A percentile compares a stretch with the other conserved stretches of the same genome.
Conservation (phyloP, 495 filamentous ascomycete genomes). For the Annulohypoxylon nitens region DNA sequence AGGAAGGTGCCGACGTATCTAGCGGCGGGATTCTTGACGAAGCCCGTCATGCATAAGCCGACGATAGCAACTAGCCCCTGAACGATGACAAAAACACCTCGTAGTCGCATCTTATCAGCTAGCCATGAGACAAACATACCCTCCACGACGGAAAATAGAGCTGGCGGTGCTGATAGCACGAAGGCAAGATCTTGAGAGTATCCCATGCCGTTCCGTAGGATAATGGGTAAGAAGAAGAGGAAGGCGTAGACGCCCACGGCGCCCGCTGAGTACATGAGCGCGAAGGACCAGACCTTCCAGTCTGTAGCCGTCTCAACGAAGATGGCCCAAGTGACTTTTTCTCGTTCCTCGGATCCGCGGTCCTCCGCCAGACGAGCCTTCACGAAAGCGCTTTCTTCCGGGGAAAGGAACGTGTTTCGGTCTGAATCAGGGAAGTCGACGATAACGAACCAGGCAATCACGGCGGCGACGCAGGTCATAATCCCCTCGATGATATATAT, state of each 20-base stretch:
- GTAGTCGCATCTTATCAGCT: slow-evolving; percentile 67
- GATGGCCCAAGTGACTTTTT: slow-evolving; percentile 53
- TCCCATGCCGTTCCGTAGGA: slow-evolving; percentile 63
- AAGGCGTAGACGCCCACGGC: slow-evolving; percentile 64
- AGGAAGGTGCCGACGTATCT: slow-evolving; percentile 73
- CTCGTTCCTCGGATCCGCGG: slow-evolving; percentile 61
- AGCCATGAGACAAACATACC: slow-evolving; percentile 60
- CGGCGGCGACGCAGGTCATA: slow-evolving; percentile 55
- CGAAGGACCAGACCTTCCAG: slow-evolving; percentile 58
- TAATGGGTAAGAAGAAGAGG: slow-evolving; percentile 66
- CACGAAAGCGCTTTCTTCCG: slow-evolving; percentile 63
- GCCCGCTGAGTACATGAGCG: slow-evolving; percentile 62
- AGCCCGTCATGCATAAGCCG: slow-evolving; percentile 68
- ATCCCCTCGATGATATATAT: slow-evolving; percentile 67
- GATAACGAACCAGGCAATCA: slow-evolving; percentile 61
- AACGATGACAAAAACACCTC: slow-evolving; percentile 66
- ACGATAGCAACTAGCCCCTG: slow-evolving; percentile 64
- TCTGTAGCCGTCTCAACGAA: slow-evolving; percentile 51
- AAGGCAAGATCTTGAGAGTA: slow-evolving; percentile 58
- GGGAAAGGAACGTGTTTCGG: slow-evolving; percentile 60
- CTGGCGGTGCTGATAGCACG: slow-evolving; percentile 75
- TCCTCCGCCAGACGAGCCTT: slow-evolving; percentile 68
- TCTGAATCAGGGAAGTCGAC: slow-evolving; percentile 71
- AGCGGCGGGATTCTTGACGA: slow-evolving; percentile 58
- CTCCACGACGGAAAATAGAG: slow-evolving; percentile 73